Evolutionary conservation across 352 stramenopile species (phyloP).

Genomic region (Phytophthora foliorum): DNA sequence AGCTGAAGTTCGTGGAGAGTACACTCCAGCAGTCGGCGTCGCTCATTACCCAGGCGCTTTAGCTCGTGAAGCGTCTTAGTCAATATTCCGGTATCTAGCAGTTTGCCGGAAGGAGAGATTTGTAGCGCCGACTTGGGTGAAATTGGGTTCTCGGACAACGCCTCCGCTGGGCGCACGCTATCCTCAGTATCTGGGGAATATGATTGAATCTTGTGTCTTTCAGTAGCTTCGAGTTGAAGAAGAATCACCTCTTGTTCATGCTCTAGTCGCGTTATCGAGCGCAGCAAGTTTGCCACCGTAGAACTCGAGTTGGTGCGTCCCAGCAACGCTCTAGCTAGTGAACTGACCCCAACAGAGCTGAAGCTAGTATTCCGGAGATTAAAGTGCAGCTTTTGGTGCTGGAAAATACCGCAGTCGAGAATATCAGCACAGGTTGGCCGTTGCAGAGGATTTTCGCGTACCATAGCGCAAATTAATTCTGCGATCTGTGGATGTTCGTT

Average conservation of each 20-base stretch:
- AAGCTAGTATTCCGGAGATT: constrained; percentile 11
- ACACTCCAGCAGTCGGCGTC: constrained; percentile 32
- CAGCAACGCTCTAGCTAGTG: constrained; percentile 9
- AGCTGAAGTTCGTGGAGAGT: constrained; percentile 38
- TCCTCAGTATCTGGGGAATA: constrained; percentile 7
- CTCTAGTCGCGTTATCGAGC: constrained; percentile 31
- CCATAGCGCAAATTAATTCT: constrained; percentile 58
- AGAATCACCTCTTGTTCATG: constrained; percentile 33
- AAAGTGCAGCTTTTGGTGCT: constrained; percentile 35
- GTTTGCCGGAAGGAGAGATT: constrained; percentile 4
- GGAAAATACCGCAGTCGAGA: constrained; percentile 36
- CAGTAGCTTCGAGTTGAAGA: constrained; percentile 16
- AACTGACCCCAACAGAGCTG: constrained; percentile 9
- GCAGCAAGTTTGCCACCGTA: constrained; percentile 33
- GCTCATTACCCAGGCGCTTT: constrained; percentile 29
- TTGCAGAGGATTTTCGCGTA: constrained; percentile 46
- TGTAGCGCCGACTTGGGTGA: constrained; percentile 3
- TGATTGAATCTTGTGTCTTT: constrained; percentile 8
- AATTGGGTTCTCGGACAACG: constrained; percentile 3
- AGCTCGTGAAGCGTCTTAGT: constrained; percentile 28
- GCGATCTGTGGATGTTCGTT: constrained; percentile 54
- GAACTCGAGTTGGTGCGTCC: constrained; percentile 20
- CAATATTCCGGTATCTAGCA: constrained; percentile 4
- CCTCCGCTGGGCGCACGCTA: constrained; percentile 23
- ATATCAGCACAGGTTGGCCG: constrained; percentile 66